A percentile compares a stretch with the other conserved stretches of the same genome.
phyloP scores from a whole-genome alignment of 2,329 filamentous ascomycete species.

The Escovopsis weberi region DNA sequence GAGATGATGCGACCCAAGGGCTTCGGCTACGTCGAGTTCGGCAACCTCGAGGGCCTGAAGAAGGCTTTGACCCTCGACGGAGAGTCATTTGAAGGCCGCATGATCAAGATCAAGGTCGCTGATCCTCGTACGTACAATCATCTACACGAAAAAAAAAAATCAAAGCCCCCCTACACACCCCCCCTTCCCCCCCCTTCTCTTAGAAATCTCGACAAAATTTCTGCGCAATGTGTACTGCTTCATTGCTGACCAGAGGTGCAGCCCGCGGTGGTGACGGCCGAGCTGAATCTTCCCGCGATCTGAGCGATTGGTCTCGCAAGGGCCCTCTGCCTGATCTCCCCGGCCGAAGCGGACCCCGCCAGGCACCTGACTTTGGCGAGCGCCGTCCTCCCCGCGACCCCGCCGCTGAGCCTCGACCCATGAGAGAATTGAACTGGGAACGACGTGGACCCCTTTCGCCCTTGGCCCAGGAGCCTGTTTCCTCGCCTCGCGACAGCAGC shows the following conservation, averaged over 20 bases:
- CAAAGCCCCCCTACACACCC: background rate
- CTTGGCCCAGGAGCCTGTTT: constrained; percentile 32
- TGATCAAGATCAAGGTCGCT: constrained; percentile 86
- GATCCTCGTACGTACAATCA: constrained; percentile 67
- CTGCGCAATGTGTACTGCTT: background rate
- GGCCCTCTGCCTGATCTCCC: constrained; percentile 71
- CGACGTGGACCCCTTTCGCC: constrained; percentile 84
- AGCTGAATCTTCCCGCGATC: constrained; percentile 56
- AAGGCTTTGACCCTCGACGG: constrained; percentile 77
- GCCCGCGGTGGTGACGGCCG: constrained; percentile 63
- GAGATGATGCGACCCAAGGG: constrained; percentile 89
- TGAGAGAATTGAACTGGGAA: constrained; percentile 79
- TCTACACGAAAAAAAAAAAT: background rate
- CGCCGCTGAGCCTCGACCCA: constrained; percentile 40
- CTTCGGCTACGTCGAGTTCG: constrained; percentile 95
- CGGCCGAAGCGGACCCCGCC: constrained; percentile 28
- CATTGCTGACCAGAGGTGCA: constrained; percentile 22
- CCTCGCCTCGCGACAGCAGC: constrained; percentile 39
- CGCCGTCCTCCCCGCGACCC: constrained; percentile 56
- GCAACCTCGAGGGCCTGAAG: constrained; percentile 74
- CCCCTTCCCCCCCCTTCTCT: too few species aligned
- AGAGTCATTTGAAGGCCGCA: constrained; percentile 70
- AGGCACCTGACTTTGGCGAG: constrained; percentile 36
- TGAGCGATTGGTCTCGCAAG: constrained; percentile 85
- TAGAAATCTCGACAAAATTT: background rate